These are phyloP conservation scores for Serendipita sp. DNA, from an alignment of 768 basidiomycete species.

Conservation along the genomic window DNA sequence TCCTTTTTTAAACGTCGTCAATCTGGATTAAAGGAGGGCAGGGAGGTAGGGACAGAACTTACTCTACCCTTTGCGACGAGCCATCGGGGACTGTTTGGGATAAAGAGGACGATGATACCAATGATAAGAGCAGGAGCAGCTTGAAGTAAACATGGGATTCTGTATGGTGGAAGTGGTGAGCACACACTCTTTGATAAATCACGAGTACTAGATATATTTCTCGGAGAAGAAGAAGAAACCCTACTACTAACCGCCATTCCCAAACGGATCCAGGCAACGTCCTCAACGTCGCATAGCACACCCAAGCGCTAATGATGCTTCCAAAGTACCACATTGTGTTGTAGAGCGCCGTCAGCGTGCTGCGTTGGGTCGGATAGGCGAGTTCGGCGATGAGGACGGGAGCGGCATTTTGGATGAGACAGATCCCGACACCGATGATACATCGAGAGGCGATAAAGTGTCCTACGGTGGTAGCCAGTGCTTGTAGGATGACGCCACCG, in stretches of 20 bases:
- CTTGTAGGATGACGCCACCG: too few relatives aligned
- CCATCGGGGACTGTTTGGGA: slow-evolving; percentile 52
- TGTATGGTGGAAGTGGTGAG: too few relatives aligned
- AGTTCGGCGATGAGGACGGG: slow-evolving; percentile 49
- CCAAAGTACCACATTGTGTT: slow-evolving; percentile 66
- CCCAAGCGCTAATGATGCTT: slow-evolving; percentile 41
- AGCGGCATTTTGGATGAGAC: slow-evolving; percentile 41
- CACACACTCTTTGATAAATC: slow-evolving; percentile 8
- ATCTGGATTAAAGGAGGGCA: not conserved
- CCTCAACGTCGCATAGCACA: slow-evolving; percentile 27
- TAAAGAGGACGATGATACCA: slow-evolving; percentile 38
- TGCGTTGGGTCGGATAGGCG: slow-evolving; percentile 44
- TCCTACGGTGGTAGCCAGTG: too few relatives aligned
- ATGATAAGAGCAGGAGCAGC: slow-evolving; percentile 41
- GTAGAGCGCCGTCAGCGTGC: slow-evolving; percentile 37
- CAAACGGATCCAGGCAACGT: slow-evolving; percentile 16
- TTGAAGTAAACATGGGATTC: slow-evolving; percentile 48
- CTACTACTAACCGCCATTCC: slow-evolving; percentile 15
- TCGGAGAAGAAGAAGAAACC: slow-evolving; percentile 15
- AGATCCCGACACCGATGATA: too few relatives aligned
- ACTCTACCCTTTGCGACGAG: too few relatives aligned
- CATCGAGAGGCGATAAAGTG: too few relatives aligned
- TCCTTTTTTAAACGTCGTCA: too few relatives aligned
- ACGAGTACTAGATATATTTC: slow-evolving; percentile 21
- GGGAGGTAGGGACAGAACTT: too few relatives aligned